Conservation (phyloP, 2,329 filamentous ascomycete species). For the Alternaria tenuissima region DNA sequence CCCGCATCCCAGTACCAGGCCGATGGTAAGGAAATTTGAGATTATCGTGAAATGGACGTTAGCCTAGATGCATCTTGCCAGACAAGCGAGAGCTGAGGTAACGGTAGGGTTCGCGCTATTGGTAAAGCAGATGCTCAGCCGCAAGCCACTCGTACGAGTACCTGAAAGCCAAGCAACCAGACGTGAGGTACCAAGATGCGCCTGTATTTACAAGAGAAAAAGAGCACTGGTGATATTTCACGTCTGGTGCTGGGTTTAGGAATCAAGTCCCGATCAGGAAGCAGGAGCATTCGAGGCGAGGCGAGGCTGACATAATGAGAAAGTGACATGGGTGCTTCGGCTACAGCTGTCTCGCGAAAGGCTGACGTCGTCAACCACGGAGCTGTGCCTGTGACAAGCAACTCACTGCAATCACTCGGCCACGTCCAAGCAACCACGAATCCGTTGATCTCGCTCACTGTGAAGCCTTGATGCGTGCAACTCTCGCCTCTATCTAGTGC, state of each 20-base stretch:
- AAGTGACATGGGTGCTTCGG: conserved; percentile 7
- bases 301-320: conserved; percentile 8
- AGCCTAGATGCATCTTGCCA: conserved; percentile 3
- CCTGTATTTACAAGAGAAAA: not conserved
- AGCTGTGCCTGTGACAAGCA: conserved; percentile 5
- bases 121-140: conserved; percentile 1
- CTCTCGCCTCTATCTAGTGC: conserved; percentile 4
- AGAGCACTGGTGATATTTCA: not conserved
- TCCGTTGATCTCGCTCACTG: not conserved
- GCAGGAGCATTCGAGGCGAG: not conserved
- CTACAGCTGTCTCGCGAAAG: conserved; percentile 10
- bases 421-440: not conserved
- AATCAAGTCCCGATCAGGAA: not conserved
- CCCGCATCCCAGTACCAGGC: conserved; percentile 7
- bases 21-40: conserved; percentile 3
- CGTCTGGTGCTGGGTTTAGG: not conserved
- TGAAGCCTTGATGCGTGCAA: conserved; percentile 16
- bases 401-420: conserved; percentile 1
- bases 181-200: not conserved
- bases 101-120: not conserved
- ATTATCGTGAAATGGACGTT: conserved; percentile 3
- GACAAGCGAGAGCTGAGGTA: conserved; percentile 10
- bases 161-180: not conserved
- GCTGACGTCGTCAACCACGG: conserved; percentile 21
- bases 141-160: conserved; percentile 1